These are phyloP conservation scores for Furcasterigmium sp. DNA, from an alignment of 2,329 filamentous ascomycete species.

Conservation along the genomic window DNA sequence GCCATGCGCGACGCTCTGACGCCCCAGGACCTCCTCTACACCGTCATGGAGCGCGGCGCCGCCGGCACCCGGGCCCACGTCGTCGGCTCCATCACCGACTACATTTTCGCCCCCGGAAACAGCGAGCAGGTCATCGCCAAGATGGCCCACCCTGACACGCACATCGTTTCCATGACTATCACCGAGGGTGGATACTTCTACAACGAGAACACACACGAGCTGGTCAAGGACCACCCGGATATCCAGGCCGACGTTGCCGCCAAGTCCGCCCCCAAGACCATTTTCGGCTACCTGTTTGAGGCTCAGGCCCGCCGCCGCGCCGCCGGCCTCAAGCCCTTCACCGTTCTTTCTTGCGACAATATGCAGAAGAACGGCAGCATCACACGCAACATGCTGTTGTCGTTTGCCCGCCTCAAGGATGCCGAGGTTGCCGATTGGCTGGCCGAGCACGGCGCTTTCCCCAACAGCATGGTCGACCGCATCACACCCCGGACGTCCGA, in stretches of 20 bases:
- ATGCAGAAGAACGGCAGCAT: slow-evolving; percentile 53
- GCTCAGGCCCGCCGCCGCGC: slow-evolving; percentile 39
- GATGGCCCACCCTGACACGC: slow-evolving; percentile 49
- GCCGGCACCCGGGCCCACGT: slow-evolving; percentile 41
- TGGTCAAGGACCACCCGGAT: slow-evolving; percentile 40
- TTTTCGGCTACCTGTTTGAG: slow-evolving; percentile 47
- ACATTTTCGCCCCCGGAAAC: slow-evolving; percentile 45
- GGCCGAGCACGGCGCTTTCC: slow-evolving; percentile 39
- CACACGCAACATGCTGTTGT: slow-evolving; percentile 44
- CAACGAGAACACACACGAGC: slow-evolving; percentile 52
- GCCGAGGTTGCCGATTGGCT: slow-evolving; percentile 45
- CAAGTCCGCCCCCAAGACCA: slow-evolving; percentile 36
- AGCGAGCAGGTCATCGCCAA: slow-evolving; percentile 46
- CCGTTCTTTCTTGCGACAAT: slow-evolving; percentile 50
- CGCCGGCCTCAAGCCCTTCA: slow-evolving; percentile 44
- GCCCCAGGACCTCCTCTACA: slow-evolving; percentile 47
- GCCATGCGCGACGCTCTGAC: slow-evolving; percentile 44
- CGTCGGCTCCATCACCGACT: slow-evolving; percentile 47
- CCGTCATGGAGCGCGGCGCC: slow-evolving; percentile 48
- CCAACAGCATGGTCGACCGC: slow-evolving; percentile 51
- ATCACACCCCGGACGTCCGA: slow-evolving; percentile 46
- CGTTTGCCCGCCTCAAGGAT: slow-evolving; percentile 42
- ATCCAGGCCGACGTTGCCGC: slow-evolving; percentile 41
- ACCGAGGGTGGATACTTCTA: slow-evolving; percentile 54
- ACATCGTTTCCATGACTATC: slow-evolving; percentile 50